A percentile compares a stretch with the other conserved stretches of the same genome.
phyloP scores from a whole-genome alignment of 495 filamentous ascomycete genomes.

The Margaritispora aquatica region DNA sequence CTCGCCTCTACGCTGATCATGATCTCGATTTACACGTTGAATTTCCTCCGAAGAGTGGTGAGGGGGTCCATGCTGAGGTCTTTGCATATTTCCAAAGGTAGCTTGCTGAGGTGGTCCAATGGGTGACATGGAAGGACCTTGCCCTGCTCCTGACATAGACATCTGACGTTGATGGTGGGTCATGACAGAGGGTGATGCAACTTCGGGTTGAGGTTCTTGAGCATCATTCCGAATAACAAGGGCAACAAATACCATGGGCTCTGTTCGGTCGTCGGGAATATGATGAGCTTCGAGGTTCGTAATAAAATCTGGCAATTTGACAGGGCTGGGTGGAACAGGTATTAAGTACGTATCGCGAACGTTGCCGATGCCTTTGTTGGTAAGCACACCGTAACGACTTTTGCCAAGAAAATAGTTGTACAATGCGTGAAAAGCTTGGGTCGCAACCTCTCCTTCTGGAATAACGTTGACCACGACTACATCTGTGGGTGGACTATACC shows the following conservation, averaged over 20 bases:
- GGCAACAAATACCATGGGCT: slow-evolving; percentile 68
- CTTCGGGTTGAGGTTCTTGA: slow-evolving; percentile 35
- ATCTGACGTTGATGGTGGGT: slow-evolving; percentile 23
- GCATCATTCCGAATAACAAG: slow-evolving; percentile 63
- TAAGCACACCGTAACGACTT: slow-evolving; percentile 75
- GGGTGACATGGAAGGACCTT: slow-evolving; percentile 43
- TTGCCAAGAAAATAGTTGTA: slow-evolving; percentile 75
- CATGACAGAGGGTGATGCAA: slow-evolving; percentile 31
- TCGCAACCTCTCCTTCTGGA: slow-evolving; percentile 41
- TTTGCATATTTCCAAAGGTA: slow-evolving; percentile 12
- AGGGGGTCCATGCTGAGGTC: neutral
- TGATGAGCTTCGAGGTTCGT: slow-evolving; percentile 67
- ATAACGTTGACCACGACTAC: slow-evolving; percentile 62
- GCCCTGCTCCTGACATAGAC: slow-evolving; percentile 30
- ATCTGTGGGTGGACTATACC: slow-evolving; percentile 67
- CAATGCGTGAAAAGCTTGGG: slow-evolving; percentile 57
- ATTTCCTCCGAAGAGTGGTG: slow-evolving; percentile 19
- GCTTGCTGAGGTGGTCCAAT: slow-evolving; percentile 37
- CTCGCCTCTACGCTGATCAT: slow-evolving; percentile 34
- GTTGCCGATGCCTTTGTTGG: slow-evolving; percentile 56
- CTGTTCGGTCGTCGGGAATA: slow-evolving; percentile 56
- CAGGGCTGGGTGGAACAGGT: slow-evolving; percentile 58
- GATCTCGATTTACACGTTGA: slow-evolving; percentile 16
- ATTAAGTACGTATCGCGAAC: slow-evolving; percentile 76
- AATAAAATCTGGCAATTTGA: slow-evolving; percentile 61